Percentiles rank a stretch among this genome's conserved stretches.
Conservation (phyloP, 768 basidiomycete genomes). For the Albatrellus ellisii region DNA sequence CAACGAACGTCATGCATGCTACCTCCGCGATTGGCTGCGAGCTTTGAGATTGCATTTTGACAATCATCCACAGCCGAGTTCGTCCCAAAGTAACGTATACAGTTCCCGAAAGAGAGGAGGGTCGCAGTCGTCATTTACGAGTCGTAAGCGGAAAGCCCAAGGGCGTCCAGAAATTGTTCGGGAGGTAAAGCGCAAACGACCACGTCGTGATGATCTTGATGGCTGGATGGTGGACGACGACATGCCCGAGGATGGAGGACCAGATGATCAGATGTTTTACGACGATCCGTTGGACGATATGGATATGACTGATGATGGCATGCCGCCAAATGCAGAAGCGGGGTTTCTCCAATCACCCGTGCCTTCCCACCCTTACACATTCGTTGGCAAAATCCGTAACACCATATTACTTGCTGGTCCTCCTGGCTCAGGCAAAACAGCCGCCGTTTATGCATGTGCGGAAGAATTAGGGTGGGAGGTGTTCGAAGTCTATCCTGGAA, state of each 20-base stretch:
- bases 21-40: slow-evolving; percentile 67
- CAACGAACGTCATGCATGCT: slow-evolving; percentile 56
- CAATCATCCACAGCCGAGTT: slow-evolving; percentile 6
- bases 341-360: slow-evolving; percentile 3
- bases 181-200: slow-evolving; percentile 10
- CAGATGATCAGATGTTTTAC: no score
- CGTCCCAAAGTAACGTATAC: slow-evolving; percentile 3
- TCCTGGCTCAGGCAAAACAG: slow-evolving; percentile 80
- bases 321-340: no score
- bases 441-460: slow-evolving; percentile 87
- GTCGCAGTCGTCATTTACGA: background rate
- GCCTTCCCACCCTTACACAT: slow-evolving; percentile 13
- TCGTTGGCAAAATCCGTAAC: slow-evolving; percentile 53
- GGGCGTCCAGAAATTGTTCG: slow-evolving; percentile 11
- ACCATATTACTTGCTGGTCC: slow-evolving; percentile 81
- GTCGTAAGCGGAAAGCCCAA: slow-evolving; percentile 7
- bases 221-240: slow-evolving; percentile 12
- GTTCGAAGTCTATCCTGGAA: slow-evolving; percentile 93
- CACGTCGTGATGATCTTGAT: slow-evolving; percentile 6
- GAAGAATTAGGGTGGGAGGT: slow-evolving; percentile 92
- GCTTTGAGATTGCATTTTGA: slow-evolving; percentile 52
- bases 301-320: no score
- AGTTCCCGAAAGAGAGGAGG: no score
- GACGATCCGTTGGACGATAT: no score
- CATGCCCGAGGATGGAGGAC: background rate